These are phyloP conservation scores for Penicillium psychrosexuale DNA, from an alignment of 2,329 filamentous ascomycete genomes.

Conservation along the genomic window DNA sequence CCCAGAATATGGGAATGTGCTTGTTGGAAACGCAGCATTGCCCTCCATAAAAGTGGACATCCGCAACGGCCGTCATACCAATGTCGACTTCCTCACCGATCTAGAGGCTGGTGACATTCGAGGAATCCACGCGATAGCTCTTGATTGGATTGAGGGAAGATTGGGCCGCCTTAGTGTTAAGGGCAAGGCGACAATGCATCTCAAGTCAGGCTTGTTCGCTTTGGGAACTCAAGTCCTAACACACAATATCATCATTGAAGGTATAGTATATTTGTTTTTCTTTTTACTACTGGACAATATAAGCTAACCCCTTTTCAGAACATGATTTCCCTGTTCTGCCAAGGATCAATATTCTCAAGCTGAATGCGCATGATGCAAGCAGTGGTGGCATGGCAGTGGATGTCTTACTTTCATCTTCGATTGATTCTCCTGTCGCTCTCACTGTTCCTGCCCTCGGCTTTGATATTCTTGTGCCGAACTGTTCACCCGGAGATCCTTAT, in stretches of 20 bases:
- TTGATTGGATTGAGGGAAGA: constrained; percentile 82
- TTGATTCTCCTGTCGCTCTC: constrained; percentile 75
- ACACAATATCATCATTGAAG: constrained; percentile 75
- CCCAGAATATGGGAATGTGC: constrained; percentile 73
- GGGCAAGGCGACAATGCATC: constrained; percentile 67
- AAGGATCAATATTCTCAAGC: constrained; percentile 73
- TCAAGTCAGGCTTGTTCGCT: constrained; percentile 76
- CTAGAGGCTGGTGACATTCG: constrained; percentile 72
- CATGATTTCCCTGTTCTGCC: constrained; percentile 72
- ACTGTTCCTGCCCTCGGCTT: constrained; percentile 77
- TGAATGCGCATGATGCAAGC: constrained; percentile 73
- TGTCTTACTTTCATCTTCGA: constrained; percentile 67
- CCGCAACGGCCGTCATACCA: constrained; percentile 71
- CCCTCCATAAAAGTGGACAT: constrained; percentile 75
- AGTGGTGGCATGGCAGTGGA: constrained; percentile 73
- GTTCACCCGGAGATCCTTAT: constrained; percentile 65
- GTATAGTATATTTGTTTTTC: constrained; percentile 56
- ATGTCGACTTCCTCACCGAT: constrained; percentile 75
- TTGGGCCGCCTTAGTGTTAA: constrained; percentile 68
- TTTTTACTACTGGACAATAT: background rate
- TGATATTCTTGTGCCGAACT: constrained; percentile 80
- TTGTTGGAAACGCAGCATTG: constrained; percentile 73
- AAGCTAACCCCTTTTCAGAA: constrained; percentile 40
- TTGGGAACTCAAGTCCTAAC: constrained; percentile 74
- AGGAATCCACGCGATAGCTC: constrained; percentile 73